These are phyloP conservation scores for Dovyalis caffra DNA, from an alignment of 345 rosid genomes.

Conservation along the genomic window DNA sequence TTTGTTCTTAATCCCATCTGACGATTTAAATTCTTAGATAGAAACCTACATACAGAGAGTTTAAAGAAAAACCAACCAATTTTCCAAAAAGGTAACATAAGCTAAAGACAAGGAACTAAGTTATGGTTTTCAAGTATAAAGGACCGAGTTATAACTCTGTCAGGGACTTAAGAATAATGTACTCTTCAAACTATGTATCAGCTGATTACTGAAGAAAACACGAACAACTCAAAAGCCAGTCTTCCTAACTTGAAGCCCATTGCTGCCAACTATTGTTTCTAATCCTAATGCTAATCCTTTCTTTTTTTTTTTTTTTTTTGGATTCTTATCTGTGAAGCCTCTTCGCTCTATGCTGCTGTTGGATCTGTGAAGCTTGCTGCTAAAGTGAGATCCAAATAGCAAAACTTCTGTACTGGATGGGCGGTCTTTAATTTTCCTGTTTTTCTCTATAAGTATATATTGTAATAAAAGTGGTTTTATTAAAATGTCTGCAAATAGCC, in stretches of 20 bases:
- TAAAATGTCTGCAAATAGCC: neutral
- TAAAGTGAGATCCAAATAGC: neutral
- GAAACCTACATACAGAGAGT: neutral
- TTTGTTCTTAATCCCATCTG: neutral
- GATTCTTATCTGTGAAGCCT: conserved; percentile 37
- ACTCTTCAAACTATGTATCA: neutral
- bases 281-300: neutral
- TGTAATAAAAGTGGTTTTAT: conserved; percentile 1
- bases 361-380: conserved; percentile 61
- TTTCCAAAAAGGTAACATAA: neutral
- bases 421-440: neutral
- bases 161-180: neutral
- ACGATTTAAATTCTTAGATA: neutral
- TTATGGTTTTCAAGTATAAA: neutral
- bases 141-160: neutral
- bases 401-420: neutral
- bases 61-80: neutral
- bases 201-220: neutral
- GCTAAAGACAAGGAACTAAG: neutral
- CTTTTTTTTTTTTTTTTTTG: neutral
- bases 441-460: neutral
- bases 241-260: neutral
- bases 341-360: conserved; percentile 67
- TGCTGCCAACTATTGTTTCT: neutral
- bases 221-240: neutral